Evolutionary conservation across 1,284 basidiomycete genomes (phyloP).

Genomic region (Ganoderma lingzhi): DNA sequence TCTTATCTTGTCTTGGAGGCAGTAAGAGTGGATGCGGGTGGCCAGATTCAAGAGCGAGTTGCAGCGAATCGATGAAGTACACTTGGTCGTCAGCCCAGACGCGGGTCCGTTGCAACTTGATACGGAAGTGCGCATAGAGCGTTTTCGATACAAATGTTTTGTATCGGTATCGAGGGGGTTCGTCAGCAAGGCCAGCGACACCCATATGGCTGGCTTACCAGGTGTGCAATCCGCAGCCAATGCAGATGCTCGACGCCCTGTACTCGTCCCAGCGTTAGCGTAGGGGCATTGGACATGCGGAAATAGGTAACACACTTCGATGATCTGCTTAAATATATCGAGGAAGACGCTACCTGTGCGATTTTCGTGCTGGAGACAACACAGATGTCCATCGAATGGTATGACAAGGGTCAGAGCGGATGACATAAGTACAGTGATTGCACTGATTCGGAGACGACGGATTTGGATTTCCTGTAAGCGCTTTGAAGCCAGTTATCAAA

Average conservation of each 20-base stretch:
- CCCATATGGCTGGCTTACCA: background rate
- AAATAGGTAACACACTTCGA: background rate
- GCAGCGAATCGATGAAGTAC: background rate
- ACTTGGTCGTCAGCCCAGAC: background rate
- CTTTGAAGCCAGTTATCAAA: background rate
- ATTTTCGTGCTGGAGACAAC: background rate
- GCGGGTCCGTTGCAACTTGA: background rate
- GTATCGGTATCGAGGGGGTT: background rate
- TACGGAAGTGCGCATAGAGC: background rate
- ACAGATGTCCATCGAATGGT: background rate
- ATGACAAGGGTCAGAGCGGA: background rate
- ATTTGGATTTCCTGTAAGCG: no score
- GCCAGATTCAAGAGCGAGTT: background rate
- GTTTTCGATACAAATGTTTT: background rate
- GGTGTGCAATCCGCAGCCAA: background rate
- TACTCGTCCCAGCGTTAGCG: background rate
- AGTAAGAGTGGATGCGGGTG: background rate
- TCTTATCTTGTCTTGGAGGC: background rate
- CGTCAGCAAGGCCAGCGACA: background rate
- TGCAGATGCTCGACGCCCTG: constrained; percentile 1
- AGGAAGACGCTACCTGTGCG: background rate
- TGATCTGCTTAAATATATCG: background rate
- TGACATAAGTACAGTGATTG: no score
- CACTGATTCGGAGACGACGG: no score
- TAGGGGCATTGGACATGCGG: background rate